Conservation (phyloP, 257 asterid genomes). For the Nicotiana otophora region DNA sequence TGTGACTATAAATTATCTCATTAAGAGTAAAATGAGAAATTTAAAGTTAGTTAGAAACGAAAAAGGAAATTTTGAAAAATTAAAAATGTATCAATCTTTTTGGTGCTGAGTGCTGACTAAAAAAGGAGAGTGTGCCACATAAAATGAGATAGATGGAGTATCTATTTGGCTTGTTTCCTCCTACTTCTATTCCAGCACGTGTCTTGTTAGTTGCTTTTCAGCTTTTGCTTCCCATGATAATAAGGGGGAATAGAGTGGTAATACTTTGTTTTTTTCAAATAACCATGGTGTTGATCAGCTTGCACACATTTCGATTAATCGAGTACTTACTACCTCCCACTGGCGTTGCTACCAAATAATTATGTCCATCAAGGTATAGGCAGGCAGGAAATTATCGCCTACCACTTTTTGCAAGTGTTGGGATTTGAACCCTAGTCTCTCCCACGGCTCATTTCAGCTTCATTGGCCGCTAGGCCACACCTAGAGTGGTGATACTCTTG, state of each 20-base stretch:
- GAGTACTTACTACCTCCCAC: not conserved
- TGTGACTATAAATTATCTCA: too few relatives aligned
- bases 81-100: too few relatives aligned
- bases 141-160: too few relatives aligned
- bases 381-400: not conserved
- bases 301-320: not conserved
- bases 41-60: too few relatives aligned
- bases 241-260: not conserved
- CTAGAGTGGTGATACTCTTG: not conserved
- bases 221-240: not conserved
- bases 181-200: too few relatives aligned
- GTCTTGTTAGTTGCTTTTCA: not conserved
- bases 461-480: not conserved
- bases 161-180: too few relatives aligned
- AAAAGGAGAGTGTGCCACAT: too few relatives aligned
- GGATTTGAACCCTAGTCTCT: not conserved
- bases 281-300: not conserved
- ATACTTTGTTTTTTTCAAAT: not conserved
- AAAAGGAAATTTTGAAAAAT: too few relatives aligned
- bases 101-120: too few relatives aligned
- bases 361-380: not conserved
- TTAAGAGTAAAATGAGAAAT: too few relatives aligned
- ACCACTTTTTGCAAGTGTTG: not conserved
- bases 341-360: not conserved
- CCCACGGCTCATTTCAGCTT: not conserved